phyloP scores from a whole-genome alignment of 2,329 filamentous ascomycete species.

The Lasiodiplodia gonubiensis region DNA sequence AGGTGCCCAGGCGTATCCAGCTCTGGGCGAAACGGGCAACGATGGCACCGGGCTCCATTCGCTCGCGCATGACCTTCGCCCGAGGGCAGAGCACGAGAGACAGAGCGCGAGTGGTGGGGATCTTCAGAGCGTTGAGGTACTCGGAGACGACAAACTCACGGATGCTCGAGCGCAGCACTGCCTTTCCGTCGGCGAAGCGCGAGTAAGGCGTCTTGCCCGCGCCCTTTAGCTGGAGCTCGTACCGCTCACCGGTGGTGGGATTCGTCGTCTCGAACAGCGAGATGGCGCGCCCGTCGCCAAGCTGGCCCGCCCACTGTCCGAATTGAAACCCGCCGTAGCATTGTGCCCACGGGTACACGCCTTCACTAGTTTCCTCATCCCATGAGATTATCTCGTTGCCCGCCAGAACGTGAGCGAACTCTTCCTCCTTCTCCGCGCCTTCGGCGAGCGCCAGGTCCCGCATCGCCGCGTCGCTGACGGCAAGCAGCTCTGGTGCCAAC shows the following conservation, averaged over 20 bases:
- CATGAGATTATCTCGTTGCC: constrained; percentile 85
- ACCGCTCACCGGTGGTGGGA: constrained; percentile 70
- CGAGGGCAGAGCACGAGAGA: constrained; percentile 79
- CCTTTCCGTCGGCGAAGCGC: constrained; percentile 93
- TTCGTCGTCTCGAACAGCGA: constrained; percentile 91
- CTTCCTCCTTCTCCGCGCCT: constrained; percentile 71
- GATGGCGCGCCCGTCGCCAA: constrained; percentile 93
- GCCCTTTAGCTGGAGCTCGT: constrained; percentile 93
- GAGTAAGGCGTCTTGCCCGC: constrained; percentile 94
- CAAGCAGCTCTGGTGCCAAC: constrained; percentile 77
- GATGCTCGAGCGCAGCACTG: constrained; percentile 89
- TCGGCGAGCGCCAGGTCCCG: constrained; percentile 76
- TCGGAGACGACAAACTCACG: constrained; percentile 94
- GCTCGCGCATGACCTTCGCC: constrained; percentile 76
- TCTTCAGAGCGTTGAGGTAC: constrained; percentile 80
- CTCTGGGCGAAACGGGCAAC: constrained; percentile 88
- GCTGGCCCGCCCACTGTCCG: constrained; percentile 92
- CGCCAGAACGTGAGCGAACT: constrained; percentile 77
- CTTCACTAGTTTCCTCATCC: constrained; percentile 65
- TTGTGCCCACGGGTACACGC: constrained; percentile 96
- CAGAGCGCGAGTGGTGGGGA: constrained; percentile 86
- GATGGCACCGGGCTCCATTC: constrained; percentile 86
- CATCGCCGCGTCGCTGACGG: constrained; percentile 78
- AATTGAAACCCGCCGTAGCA: constrained; percentile 81
- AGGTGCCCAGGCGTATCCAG: constrained; percentile 94